A percentile compares a stretch with the other conserved stretches of the same genome.
These are phyloP conservation scores for Volutella citrinella DNA, from an alignment of 2,329 filamentous ascomycete genomes.

Conservation along the genomic window DNA sequence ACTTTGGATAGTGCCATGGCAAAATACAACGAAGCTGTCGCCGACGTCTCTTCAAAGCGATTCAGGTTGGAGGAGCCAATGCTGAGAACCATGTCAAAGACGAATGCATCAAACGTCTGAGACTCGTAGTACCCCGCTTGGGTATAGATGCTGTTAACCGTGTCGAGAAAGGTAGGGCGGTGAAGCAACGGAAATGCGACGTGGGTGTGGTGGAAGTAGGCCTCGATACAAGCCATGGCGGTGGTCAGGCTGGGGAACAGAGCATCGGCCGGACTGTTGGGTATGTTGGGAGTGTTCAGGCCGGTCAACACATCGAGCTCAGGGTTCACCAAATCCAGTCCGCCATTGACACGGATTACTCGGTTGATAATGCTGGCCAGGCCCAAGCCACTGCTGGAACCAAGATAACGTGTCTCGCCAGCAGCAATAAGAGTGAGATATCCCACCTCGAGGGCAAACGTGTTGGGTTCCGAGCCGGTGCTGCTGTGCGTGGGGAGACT, in stretches of 20 bases:
- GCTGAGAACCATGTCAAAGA: conserved; percentile 9
- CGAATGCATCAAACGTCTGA: conserved; percentile 4
- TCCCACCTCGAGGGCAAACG: conserved; percentile 7
- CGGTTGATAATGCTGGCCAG: conserved; percentile 6
- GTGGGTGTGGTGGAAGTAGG: conserved; percentile 10
- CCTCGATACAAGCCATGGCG: conserved; percentile 3
- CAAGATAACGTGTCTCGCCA: conserved; percentile 8
- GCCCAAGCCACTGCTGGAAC: conserved; percentile 8
- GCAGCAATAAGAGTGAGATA: conserved; percentile 7
- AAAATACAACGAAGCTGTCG: conserved; percentile 1
- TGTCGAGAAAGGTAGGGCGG: conserved; percentile 2
- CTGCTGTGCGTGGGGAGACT: too few relatives aligned
- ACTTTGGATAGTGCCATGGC: conserved; percentile 9
- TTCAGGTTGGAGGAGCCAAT: conserved; percentile 9
- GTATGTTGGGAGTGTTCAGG: background rate
- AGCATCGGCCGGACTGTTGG: background rate
- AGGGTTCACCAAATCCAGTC: background rate
- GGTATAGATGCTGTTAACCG: conserved; percentile 5
- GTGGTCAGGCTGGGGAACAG: background rate
- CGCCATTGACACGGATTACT: background rate
- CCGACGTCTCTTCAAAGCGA: conserved; percentile 4
- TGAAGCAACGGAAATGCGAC: conserved; percentile 6
- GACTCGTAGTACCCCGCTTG: conserved; percentile 5
- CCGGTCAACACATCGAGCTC: background rate
- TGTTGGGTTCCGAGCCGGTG: too few relatives aligned